These are phyloP conservation scores for Gossypium trilobum DNA, from an alignment of 441 rosid genomes.

Conservation along the genomic window DNA sequence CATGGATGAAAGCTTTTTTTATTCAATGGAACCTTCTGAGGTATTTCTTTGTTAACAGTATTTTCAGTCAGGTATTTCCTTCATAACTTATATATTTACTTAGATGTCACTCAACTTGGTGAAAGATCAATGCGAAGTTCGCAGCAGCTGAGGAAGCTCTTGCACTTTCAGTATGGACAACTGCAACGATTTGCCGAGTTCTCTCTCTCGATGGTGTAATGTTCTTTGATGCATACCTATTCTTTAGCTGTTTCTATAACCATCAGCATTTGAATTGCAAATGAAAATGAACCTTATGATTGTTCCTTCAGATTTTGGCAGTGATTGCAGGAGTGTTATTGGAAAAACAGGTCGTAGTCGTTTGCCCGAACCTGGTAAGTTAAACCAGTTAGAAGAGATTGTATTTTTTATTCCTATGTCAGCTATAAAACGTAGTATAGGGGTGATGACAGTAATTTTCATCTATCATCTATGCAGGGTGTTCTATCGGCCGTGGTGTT, in stretches of 20 bases:
- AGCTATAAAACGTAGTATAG: neutral
- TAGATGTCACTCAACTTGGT: conserved; percentile 19
- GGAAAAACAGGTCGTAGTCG: conserved; percentile 70
- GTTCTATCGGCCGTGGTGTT: conserved; percentile 72
- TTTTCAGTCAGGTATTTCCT: conserved; percentile 5
- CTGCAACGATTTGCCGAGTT: conserved; percentile 79
- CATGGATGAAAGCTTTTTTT: conserved; percentile 30
- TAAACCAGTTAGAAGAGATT: neutral
- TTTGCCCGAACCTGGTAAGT: conserved; percentile 87
- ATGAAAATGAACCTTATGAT: neutral
- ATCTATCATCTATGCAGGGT: conserved; percentile 45
- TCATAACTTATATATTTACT: conserved; percentile 17
- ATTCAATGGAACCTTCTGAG: conserved; percentile 50
- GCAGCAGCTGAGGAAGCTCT: conserved; percentile 87
- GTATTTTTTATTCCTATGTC: neutral
- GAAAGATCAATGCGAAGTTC: conserved; percentile 59
- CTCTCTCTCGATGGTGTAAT: conserved; percentile 86
- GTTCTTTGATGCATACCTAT: conserved; percentile 17
- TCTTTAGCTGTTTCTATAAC: neutral
- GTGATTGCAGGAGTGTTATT: conserved; percentile 67
- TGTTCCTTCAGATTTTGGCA: conserved; percentile 56
- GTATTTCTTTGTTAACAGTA: conserved; percentile 29
- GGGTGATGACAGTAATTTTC: conserved; percentile 14
- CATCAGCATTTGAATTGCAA: neutral
- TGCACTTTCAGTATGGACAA: conserved; percentile 86